A percentile compares a stretch with the other conserved stretches of the same genome.
phyloP scores from a whole-genome alignment of 23 red algal species.

The Gracilaria gracilis region DNA sequence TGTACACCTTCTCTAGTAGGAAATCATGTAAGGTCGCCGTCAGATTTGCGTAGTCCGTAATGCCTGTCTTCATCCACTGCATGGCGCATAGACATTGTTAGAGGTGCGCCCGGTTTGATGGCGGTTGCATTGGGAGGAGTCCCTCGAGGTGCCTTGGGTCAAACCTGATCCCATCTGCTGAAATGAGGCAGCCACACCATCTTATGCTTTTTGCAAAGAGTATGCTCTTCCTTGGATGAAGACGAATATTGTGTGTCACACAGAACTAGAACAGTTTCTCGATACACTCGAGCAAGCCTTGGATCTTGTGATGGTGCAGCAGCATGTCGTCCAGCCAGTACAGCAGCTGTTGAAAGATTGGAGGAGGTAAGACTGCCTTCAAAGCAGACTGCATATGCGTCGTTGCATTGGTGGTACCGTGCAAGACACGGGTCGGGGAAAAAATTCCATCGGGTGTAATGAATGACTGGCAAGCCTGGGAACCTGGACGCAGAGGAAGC shows the following conservation, averaged over 20 bases:
- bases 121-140: too few species aligned
- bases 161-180: not conserved
- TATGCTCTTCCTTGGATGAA: not conserved
- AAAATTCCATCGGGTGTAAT: not conserved
- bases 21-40: not conserved
- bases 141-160: not conserved
- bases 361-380: not conserved
- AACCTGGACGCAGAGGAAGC: too few species aligned
- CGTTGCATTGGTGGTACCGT: not conserved
- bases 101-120: too few species aligned
- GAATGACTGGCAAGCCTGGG: not conserved
- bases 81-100: too few species aligned
- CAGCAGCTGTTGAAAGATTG: not conserved
- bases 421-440: not conserved
- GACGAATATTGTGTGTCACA: not conserved
- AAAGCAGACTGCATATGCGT: not conserved
- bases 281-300: not conserved
- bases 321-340: slow-evolving; percentile 14
- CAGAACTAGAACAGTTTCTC: not conserved
- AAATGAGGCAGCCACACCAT: not conserved
- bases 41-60: not conserved
- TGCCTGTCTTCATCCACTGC: not conserved
- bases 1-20: not conserved
- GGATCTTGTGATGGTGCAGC: not conserved
- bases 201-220: not conserved